Percentiles rank a stretch among this genome's conserved stretches.
These are phyloP conservation scores for Cyberlindnera maclurae DNA, from an alignment of 805 yeast genomes.

Conservation along the genomic window DNA sequence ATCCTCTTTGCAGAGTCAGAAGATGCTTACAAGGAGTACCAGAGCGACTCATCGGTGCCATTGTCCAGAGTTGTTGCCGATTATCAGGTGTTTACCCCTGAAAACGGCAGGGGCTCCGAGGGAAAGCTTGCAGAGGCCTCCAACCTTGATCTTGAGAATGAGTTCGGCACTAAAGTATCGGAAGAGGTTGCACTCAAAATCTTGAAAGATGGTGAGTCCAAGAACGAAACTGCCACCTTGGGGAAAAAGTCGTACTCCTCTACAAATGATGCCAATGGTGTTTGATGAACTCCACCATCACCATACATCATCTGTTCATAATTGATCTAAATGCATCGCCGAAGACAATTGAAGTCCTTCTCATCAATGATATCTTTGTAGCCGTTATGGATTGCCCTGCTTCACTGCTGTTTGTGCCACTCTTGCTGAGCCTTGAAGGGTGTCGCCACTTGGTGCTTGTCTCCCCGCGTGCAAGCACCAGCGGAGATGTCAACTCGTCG, in stretches of 20 bases:
- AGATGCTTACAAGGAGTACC: conserved; percentile 41
- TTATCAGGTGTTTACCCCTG: conserved; percentile 57
- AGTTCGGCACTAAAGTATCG: conserved; percentile 49
- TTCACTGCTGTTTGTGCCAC: not conserved
- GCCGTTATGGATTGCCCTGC: not conserved
- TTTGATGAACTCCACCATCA: too few species aligned
- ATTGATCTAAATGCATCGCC: conserved; percentile 19
- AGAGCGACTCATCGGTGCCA: conserved; percentile 45
- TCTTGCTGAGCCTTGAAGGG: not conserved
- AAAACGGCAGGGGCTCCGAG: conserved; percentile 56
- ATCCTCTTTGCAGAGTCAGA: conserved; percentile 54
- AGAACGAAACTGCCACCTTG: conserved; percentile 26
- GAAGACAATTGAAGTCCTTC: conserved; percentile 18
- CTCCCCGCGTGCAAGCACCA: not conserved
- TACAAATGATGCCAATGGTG: conserved; percentile 36
- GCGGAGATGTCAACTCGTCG: conserved; percentile 19
- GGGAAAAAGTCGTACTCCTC: conserved; percentile 27
- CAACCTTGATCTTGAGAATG: conserved; percentile 51
- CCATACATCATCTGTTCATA: not conserved
- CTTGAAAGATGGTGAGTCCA: conserved; percentile 50
- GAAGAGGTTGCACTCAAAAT: conserved; percentile 58
- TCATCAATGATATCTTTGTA: conserved; percentile 12
- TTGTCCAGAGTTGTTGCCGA: conserved; percentile 51
- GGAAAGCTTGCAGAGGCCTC: conserved; percentile 73
- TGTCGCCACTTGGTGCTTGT: not conserved